Evolutionary conservation across 2,329 filamentous ascomycete species (phyloP), one percentile per base, ranked within the genome.

Genomic region (Albophoma yamanashiensis): DNA sequence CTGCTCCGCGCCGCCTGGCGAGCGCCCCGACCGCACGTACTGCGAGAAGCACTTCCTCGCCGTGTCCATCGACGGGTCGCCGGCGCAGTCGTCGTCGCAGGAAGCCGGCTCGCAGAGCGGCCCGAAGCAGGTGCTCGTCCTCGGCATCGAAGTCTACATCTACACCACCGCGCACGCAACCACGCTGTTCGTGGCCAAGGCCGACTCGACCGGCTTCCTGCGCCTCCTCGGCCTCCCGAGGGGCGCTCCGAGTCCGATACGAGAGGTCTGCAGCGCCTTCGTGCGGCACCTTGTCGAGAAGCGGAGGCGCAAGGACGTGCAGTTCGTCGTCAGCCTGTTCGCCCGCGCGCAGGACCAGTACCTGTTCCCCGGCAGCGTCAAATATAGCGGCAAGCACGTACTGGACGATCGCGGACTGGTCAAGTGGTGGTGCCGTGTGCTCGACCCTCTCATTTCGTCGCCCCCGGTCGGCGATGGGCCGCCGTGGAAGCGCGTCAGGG

Each of bases 101-200:
- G 42, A 66, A 2, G 50, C 53, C 22, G 61, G 60, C 3, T 20
- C 59, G 9, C 38, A 27, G 9, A 17, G 25, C 39, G 31, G 40
- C 42, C 63, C 67, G 5, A 73, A 70, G 22, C 79, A 85, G 63
- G 80, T 95, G 1, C 76, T 97, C 8, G 81, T 93, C 11, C 87
- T 96, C 61, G 93, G 89, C 20, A 82, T 99, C 63, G 94, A 99
- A 71, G 80, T 97, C 58, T 81, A 94, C 67, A 83, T 99, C 62
- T 99, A 95, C 74, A 89, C 86, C 0, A 96, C 92, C 0, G 82
- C 84, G 55, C 82, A 84, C 66, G 83, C 91, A 31, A 96, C 89
- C 1, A 97, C 90, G 4, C 82, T 97, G 59, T 99, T 99, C 71
- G 88, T 99, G 31, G 93, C 92, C 64, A 99, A 99, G 74, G 94